Percentiles rank a stretch among this genome's conserved stretches.
Conservation (phyloP, 768 basidiomycete species). For the Megacollybia marginata region DNA sequence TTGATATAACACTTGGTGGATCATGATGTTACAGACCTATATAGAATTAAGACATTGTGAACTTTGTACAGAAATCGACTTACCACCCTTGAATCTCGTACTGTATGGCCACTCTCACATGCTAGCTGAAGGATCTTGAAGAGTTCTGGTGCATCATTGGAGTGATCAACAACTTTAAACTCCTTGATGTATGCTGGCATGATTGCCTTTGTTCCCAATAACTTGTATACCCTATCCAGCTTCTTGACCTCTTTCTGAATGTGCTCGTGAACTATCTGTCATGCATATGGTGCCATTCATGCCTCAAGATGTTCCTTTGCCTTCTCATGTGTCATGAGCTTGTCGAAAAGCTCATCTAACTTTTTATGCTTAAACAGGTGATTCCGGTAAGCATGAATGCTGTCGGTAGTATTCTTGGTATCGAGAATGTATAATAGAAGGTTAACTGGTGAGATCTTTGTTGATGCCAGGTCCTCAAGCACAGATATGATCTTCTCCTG, state of each 20-base stretch:
- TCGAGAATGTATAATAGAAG: not conserved
- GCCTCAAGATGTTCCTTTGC: not conserved
- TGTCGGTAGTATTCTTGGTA: not conserved
- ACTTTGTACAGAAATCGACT: not conserved
- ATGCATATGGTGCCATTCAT: not conserved
- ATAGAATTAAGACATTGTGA: not conserved
- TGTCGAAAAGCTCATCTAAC: not conserved
- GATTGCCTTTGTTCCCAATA: not conserved
- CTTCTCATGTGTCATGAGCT: not conserved
- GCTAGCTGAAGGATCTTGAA: not conserved
- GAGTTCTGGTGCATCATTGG: not conserved
- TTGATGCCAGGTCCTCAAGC: not conserved
- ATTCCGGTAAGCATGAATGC: not conserved
- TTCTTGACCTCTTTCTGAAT: not conserved
- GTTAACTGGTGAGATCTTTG: not conserved
- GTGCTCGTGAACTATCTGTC: not conserved
- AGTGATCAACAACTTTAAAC: not conserved
- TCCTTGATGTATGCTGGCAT: not conserved
- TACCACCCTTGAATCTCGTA: not conserved
- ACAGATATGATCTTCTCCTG: not conserved
- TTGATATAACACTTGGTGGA: not conserved
- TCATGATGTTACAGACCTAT: not conserved
- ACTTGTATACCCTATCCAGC: not conserved
- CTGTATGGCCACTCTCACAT: not conserved
- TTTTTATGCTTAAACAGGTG: not conserved